These are phyloP conservation scores for Pythium pectinolyticum DNA, from an alignment of 352 stramenopile species.

Conservation along the genomic window DNA sequence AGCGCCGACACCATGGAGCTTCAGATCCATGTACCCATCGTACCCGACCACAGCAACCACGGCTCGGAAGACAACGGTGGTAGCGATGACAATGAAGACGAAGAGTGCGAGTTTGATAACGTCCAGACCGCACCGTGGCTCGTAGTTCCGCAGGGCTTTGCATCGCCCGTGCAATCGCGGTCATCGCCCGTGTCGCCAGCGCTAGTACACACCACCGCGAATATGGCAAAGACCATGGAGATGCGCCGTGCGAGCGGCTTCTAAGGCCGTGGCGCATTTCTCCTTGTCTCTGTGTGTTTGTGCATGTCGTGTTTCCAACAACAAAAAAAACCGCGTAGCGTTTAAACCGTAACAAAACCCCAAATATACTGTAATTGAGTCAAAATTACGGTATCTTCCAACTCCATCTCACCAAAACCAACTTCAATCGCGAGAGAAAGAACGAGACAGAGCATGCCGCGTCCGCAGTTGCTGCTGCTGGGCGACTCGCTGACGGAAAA, in stretches of 20 bases:
- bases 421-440: too few species aligned
- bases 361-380: too few species aligned
- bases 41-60: conserved; percentile 12
- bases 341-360: too few species aligned
- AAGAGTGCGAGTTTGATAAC: conserved; percentile 36
- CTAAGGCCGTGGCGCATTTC: conserved; percentile 4
- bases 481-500: conserved; percentile 68
- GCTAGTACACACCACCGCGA: conserved; percentile 8
- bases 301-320: not conserved
- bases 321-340: not conserved
- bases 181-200: conserved; percentile 4
- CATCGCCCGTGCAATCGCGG: conserved; percentile 20
- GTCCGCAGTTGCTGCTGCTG: conserved; percentile 51
- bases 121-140: conserved; percentile 41
- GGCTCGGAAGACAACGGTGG: conserved; percentile 14
- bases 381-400: too few species aligned
- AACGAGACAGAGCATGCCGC: too few species aligned
- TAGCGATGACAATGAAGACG: conserved; percentile 28
- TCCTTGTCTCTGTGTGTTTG: not conserved
- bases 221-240: conserved; percentile 44
- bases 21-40: conserved; percentile 6
- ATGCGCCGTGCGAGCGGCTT: conserved; percentile 38
- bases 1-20: conserved; percentile 37
- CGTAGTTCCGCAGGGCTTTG: conserved; percentile 44
- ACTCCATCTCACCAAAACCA: too few species aligned